Evolutionary conservation across 2,329 filamentous ascomycete genomes (phyloP), one percentile per base, ranked within the genome.

Genomic region (Orbilia blumenaviensis): DNA sequence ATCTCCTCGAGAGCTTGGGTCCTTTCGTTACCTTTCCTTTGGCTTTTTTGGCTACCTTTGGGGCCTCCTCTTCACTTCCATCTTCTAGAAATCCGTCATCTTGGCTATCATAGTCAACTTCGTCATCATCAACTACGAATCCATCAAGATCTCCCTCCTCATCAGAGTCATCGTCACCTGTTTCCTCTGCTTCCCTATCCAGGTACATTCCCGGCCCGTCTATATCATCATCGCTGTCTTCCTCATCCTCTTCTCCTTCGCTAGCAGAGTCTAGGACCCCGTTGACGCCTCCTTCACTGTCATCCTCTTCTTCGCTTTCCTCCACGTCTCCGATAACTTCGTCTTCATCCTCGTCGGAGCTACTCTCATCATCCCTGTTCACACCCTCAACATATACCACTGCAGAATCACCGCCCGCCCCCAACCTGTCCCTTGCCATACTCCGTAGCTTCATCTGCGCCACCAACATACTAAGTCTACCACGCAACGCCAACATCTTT

Each of bases 391-490:
- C 90, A 41, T 90, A 89, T 6, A 91, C 87, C 2, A 88, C 84
- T 2, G 85, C 85, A 7, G 84, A 86, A 9, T 86, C 86, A n/a
- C 85, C 83, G 12, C 81, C 80, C 3, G 82, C 81, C 56, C 84
- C 68, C 78, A 82, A 78, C 76, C 72, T 82, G 78, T 83, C 86
- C 80, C 91, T 89, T 83, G 93, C 89, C 77, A 87, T 88, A 80
- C 89, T 89, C 58, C 95, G 87, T 80, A 97, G 85, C 80, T 92
- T 89, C 83, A 98, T 90, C 84, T 99, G 95, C 5, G 92, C 90
- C 80, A 95, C 91, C 56, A 98, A 87, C 88, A 99, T 92, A 81
- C 98, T 94, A 32, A 99, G 87, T 83, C 97, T 97, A 23, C 95
- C 95, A 85, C 97, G 97, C 75, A 99, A 87, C 18, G 94, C 88